These are phyloP conservation scores for Pinus tabuliformis DNA, from an alignment of 75 land plant species.

Conservation along the genomic window DNA sequence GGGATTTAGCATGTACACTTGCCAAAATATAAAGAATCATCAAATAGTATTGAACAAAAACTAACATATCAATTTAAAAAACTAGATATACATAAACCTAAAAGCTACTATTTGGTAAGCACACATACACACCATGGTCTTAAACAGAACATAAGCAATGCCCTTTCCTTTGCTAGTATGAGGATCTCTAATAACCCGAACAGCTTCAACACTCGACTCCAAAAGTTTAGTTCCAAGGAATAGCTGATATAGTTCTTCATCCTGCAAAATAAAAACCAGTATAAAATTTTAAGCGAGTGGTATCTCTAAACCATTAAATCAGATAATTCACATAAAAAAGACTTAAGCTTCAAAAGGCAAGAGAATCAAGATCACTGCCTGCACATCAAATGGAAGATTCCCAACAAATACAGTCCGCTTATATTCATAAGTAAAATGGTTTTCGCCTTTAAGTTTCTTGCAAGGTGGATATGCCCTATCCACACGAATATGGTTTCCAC, in stretches of 20 bases:
- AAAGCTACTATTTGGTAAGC: background rate
- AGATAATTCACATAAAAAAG: background rate
- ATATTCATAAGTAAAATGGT: slow-evolving; percentile 57
- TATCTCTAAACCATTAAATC: background rate
- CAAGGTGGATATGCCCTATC: slow-evolving; percentile 90
- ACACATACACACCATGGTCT: slow-evolving; percentile 51
- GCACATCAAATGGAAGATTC: slow-evolving; percentile 98
- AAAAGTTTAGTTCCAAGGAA: slow-evolving; percentile 40
- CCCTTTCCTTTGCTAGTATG: slow-evolving; percentile 83
- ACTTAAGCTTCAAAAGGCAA: background rate
- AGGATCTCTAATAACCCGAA: slow-evolving; percentile 87
- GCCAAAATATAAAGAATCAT: background rate
- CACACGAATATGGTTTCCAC: slow-evolving; percentile 93
- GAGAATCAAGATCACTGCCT: slow-evolving; percentile 34
- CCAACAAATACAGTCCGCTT: slow-evolving; percentile 91
- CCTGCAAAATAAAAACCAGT: slow-evolving; percentile 39
- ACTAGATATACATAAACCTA: background rate
- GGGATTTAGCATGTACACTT: background rate
- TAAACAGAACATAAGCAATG: slow-evolving; percentile 88
- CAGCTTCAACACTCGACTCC: slow-evolving; percentile 73
- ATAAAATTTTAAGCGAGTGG: background rate
- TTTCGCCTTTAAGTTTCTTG: slow-evolving; percentile 61
- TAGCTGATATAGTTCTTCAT: slow-evolving; percentile 88
- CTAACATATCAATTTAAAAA: background rate
- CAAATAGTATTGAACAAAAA: background rate